Conservation (phyloP, 768 basidiomycete species). For the Lactifluus echinatus region DNA sequence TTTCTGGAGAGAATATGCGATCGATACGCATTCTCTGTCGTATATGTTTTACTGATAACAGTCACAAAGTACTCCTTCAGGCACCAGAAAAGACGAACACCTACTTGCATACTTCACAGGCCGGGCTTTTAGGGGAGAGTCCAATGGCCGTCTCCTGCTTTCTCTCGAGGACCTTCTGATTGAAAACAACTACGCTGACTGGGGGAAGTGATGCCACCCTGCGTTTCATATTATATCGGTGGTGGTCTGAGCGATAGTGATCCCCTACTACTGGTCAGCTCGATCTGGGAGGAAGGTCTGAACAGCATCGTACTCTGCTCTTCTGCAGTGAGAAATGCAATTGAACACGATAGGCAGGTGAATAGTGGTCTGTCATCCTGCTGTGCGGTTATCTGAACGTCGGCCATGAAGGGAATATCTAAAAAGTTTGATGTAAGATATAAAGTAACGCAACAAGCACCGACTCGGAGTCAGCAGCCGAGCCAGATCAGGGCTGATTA, state of each 20-base stretch:
- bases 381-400: conserved; percentile 9
- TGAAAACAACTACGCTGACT: conserved; percentile 67
- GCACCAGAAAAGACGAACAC: not conserved
- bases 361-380: conserved; percentile 37
- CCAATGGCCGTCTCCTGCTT: conserved; percentile 65
- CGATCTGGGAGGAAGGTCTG: not conserved
- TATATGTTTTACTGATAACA: conserved; percentile 68
- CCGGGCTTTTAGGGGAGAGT: conserved; percentile 47
- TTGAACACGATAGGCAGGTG: conserved; percentile 86
- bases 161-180: conserved; percentile 81
- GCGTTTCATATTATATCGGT: conserved; percentile 97
- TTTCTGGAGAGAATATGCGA: conserved; percentile 86
- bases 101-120: conserved; percentile 70
- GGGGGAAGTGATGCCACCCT: conserved; percentile 86
- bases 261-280: conserved; percentile 38
- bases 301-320: conserved; percentile 63
- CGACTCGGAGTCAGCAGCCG: not conserved
- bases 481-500: not conserved
- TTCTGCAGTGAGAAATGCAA: conserved; percentile 75
- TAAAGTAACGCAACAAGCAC: not conserved
- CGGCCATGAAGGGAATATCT: conserved; percentile 7
- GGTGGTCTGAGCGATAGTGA: conserved; percentile 91
- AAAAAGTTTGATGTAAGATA: not conserved
- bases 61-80: not conserved
- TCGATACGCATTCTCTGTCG: conserved; percentile 80